These are phyloP conservation scores for Diaporthe capsici DNA, from an alignment of 2,329 filamentous ascomycete genomes.

Conservation along the genomic window DNA sequence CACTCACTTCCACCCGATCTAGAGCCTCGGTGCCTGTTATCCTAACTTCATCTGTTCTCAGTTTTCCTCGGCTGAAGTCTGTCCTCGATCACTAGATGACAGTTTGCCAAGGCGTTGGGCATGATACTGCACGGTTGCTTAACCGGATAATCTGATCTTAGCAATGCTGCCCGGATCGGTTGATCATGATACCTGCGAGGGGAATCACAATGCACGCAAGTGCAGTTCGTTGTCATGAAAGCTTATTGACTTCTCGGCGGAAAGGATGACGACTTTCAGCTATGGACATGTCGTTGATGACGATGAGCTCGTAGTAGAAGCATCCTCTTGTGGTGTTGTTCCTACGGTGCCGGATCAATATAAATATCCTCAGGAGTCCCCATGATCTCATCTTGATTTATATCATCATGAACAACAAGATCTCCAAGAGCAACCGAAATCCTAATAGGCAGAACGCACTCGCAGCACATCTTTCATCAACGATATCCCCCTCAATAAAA, in stretches of 20 bases:
- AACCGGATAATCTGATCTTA: neutral
- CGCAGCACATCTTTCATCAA: neutral
- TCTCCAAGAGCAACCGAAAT: too few species aligned
- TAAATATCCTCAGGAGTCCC: neutral
- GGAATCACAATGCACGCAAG: too few species aligned
- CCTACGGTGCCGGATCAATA: neutral
- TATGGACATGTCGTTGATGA: neutral
- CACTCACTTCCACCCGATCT: neutral
- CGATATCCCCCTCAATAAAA: neutral
- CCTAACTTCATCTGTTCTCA: conserved; percentile 5
- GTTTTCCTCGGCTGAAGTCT: neutral
- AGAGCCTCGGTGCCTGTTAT: neutral
- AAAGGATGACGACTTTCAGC: neutral
- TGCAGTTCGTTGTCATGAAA: neutral
- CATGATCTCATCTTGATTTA: neutral
- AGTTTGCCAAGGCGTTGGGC: conserved; percentile 1
- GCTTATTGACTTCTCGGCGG: neutral
- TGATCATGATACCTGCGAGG: neutral
- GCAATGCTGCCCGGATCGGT: neutral
- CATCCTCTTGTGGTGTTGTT: neutral
- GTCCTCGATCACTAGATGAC: neutral
- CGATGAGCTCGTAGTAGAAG: neutral
- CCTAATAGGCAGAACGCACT: neutral
- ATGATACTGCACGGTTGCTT: neutral
- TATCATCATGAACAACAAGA: neutral